Conservation (phyloP, 371 early-diverging fungal genomes). For the Apophysomyces variabilis region DNA sequence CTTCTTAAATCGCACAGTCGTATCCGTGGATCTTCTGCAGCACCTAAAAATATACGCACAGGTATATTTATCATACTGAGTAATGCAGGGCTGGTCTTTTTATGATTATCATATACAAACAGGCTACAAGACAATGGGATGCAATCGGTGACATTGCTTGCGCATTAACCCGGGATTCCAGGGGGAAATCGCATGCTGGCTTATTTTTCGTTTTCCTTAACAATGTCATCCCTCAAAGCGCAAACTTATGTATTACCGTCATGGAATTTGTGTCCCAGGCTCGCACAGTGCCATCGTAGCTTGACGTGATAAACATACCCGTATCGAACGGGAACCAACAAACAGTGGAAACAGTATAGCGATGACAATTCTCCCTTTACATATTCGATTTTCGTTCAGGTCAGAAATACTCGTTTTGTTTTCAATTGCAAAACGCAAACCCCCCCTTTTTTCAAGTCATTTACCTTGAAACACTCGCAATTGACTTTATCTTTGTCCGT, state of each 20-base stretch:
- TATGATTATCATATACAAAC: constrained; percentile 38
- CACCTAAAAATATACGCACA: constrained; percentile 32
- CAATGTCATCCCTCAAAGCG: not conserved
- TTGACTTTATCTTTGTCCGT: constrained; percentile 43
- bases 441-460: too few relatives aligned
- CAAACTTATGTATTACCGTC: constrained; percentile 43
- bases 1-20: constrained; percentile 81
- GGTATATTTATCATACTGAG: not conserved
- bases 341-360: constrained; percentile 70
- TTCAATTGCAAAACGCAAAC: not conserved
- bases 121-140: constrained; percentile 79
- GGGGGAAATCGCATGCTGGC: constrained; percentile 67
- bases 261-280: constrained; percentile 88
- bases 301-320: constrained; percentile 85
- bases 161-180: constrained; percentile 67
- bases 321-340: constrained; percentile 88
- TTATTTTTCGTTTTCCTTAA: constrained; percentile 18
- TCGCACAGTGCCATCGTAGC: constrained; percentile 78
- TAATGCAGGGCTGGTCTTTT: constrained; percentile 10
- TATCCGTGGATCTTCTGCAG: constrained; percentile 70
- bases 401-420: not conserved
- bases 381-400: not conserved
- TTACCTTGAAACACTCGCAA: constrained; percentile 56
- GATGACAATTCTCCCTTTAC: constrained; percentile 58
- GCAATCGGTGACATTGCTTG: constrained; percentile 78